Evolutionary conservation across 768 basidiomycete species (phyloP).

Genomic region (Leccinum longicurvipes): DNA sequence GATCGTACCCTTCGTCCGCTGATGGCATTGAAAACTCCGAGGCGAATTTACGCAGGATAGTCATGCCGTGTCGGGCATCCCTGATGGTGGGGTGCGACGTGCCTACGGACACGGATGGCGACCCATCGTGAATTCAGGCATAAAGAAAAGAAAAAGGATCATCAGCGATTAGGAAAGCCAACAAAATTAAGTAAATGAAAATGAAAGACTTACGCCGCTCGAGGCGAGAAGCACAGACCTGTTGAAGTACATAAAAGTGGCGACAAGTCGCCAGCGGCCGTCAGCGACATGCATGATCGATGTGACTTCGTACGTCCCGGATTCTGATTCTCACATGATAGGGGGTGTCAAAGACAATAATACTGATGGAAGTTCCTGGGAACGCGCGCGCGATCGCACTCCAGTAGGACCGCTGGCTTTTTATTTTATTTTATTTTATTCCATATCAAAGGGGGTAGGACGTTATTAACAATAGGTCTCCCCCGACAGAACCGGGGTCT

Average conservation of each 20-base stretch:
- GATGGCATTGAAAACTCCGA: conserved; percentile 56
- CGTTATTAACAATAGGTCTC: neutral
- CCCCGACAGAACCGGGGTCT: neutral
- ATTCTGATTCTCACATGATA: conserved; percentile 53
- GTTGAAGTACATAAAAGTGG: conserved; percentile 8
- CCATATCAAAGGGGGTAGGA: neutral
- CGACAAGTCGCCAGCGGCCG: conserved; percentile 12
- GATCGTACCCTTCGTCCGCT: conserved; percentile 62
- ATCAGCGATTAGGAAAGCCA: neutral
- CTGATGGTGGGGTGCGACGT: conserved; percentile 75
- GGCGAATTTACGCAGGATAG: conserved; percentile 63
- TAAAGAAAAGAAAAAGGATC: neutral
- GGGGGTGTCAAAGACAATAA: conserved; percentile 75
- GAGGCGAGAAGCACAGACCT: conserved; percentile 65
- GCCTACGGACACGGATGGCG: conserved; percentile 44
- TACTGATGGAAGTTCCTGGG: conserved; percentile 61
- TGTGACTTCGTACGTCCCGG: neutral
- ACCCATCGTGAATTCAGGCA: neutral
- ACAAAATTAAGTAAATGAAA: neutral
- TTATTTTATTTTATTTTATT: neutral
- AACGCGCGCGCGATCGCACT: conserved; percentile 67
- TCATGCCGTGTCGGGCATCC: conserved; percentile 51
- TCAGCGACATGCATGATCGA: conserved; percentile 12
- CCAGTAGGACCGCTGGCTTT: conserved; percentile 72
- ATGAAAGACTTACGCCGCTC: conserved; percentile 46